Base-by-base conservation (phyloP, 371 early-diverging fungal genomes). In the Mucor mucedo region DNA sequence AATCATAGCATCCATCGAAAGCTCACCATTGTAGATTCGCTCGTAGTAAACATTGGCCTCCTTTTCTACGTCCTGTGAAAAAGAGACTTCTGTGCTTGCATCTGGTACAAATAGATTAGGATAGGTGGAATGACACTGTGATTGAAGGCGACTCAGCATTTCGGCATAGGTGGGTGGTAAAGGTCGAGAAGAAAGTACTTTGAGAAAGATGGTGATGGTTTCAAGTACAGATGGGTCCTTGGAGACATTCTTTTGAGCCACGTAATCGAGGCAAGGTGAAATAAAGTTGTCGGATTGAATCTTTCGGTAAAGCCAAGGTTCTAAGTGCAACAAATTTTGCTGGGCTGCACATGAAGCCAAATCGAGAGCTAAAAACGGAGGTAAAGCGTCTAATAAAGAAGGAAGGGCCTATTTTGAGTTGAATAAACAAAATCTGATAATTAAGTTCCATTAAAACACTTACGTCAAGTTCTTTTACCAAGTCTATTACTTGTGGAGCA, bases 311-410 rank as follows among this genome's bases (percentile, higher is more conserved):
- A 96, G 78, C 94, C 94, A 96, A 66, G 89, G 89, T 63, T 94
- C 94, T 5, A 95, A 70, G 56, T 91, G 91, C 2, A 96, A 71
- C 45, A 84, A 85, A 53, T 92, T 92, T 40, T 91, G 72, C 9
- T 90, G 77, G 5, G 87, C 87, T 4, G 96, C 94, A 5, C 93
- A 72, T 0, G 89, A 87, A 2, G 93, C 95, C 28, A 96, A 69
- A 54, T 94, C 95, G 48, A 96, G 86, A 0, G 92, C 71, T 64
- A 95, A 90, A 11, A 74, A 66, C 57, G 81, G 87, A 0, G 89
- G 85, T 60, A 89, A 84, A n/a, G 82, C 70, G 45, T 91, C 90
- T 32, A 95, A 72, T 32, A 95, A 82, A 47, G 78, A 78, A 28
- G 88, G 75, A 14, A 95, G 68, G 10, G 88, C 84, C 91, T 92